Evolutionary conservation across 768 basidiomycete species (phyloP), one percentile per base, ranked within the genome.

Genomic region (Mrakia blollopis): DNA sequence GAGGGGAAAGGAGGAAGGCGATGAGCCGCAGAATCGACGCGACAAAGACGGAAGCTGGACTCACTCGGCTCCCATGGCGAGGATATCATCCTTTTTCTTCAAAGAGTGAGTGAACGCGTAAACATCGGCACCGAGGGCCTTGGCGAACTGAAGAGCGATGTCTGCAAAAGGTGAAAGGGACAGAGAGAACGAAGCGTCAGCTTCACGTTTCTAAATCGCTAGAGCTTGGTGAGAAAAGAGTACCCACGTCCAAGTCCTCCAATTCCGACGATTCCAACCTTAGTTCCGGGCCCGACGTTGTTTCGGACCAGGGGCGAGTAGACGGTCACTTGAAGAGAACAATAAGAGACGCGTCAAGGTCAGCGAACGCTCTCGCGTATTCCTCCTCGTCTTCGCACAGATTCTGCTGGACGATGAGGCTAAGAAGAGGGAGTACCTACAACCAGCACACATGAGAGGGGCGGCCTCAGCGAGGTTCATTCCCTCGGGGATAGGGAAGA

Each of bases 261-360:
- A 52, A 91, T 86, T 61, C 90, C 89, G 78, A 91, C 84, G 61
- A 91, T 83, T 62, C 89, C 90, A 79, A 91, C 88, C 78, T 86
- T 87, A 84, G 88, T 89, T 61, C 89, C 89, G 0, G 88, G 88
- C 0, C 89, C 89, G 75, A 79, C 81, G 39, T 87, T 87, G 82
- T 88, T 86, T 41, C 87, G 84, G 37, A 85, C 84, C 28, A 91
- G 83, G 18, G 90, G 89, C 0, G 88, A 89, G 83, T 85, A 89
- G 11, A 88, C 87, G 10, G 89, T 90, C n/a, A 89, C 63, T 65
- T 32, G 30, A 35, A 37, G 18, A 30, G 63, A 30, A 35, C 9
- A 37, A 35, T 3, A 16, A 35, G 18, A 30, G 63, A 65, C n/a
- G 63, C 21, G 63, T 30, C 63, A 81, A 39, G 23, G n/a, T 89